Evolutionary conservation across 768 basidiomycete genomes (phyloP).

Genomic region (Tulasnella sp.): DNA sequence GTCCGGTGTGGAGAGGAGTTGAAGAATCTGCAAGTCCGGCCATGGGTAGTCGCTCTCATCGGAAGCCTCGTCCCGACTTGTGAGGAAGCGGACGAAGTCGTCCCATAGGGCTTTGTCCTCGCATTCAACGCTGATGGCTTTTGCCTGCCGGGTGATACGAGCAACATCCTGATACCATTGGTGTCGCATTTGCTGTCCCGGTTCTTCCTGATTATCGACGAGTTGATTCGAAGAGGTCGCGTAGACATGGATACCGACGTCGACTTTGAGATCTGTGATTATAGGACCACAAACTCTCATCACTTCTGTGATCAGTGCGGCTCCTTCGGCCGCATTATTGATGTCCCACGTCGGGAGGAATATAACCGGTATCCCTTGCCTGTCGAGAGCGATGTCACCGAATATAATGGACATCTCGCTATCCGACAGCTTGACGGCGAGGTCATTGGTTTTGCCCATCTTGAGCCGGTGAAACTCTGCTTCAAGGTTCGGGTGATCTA

Average conservation of each 20-base stretch:
- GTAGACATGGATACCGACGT: neutral
- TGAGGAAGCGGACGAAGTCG: neutral
- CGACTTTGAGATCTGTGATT: neutral
- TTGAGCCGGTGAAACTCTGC: too few species aligned
- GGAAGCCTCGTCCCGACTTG: neutral
- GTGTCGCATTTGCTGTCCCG: neutral
- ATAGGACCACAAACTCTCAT: neutral
- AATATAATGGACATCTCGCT: too few species aligned
- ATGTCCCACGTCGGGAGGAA: neutral
- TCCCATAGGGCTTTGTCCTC: neutral
- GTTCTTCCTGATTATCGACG: neutral
- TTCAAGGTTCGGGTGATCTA: too few species aligned
- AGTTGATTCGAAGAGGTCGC: neutral
- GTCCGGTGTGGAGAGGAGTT: neutral
- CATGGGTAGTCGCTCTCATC: neutral
- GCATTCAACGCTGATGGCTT: neutral
- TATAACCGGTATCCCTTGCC: too few species aligned
- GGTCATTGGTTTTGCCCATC: too few species aligned
- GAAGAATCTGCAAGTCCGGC: neutral
- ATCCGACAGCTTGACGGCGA: too few species aligned
- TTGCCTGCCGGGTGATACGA: neutral
- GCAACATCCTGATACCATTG: neutral
- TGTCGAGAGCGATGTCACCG: too few species aligned
- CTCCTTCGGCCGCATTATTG: neutral
- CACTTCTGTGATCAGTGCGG: neutral